Evolutionary conservation across 78 protist species (phyloP), one percentile per base, ranked within the genome.

Genomic region (Fonticula alba): DNA sequence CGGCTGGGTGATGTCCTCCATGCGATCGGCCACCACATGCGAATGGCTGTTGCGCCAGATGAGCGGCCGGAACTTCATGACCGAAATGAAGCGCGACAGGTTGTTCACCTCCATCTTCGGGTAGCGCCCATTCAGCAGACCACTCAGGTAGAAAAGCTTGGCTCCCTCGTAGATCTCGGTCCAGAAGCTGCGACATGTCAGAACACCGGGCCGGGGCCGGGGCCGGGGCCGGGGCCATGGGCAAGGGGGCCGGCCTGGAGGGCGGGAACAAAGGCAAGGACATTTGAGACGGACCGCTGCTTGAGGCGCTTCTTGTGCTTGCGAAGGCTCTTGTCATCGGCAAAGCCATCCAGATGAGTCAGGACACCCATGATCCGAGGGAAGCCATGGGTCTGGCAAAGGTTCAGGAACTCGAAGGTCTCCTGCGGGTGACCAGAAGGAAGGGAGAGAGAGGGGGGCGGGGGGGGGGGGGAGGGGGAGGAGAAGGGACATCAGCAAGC

Each of bases 321-420:
- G 33, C 83, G 78, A 31, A 88, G 72, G 47, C 59, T 15, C 64
- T 84, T 86, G 75, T 58, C 40, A 66, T 85, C 55, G 57, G 59
- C 74, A 69, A 93, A 79, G 32, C 33, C 66, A 74, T 96, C 99
- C 37, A 94, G 72, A 46, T 95, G 97, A n/a, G 99, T 91, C 33
- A 96, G 71, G 19, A 95, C 82, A 47, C 99, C 98, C 73, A 95
- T 84, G 51, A 96, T 71, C 20, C 71, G 70, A 3, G 98, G 93
- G 68, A 95, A 88, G 27, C 99, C 99, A 61, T 93, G 98, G 29
- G 64, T 73, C 62, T 94, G 93, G 35, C 84, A 63, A 7, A 96
- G 72, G 75, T 95, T 96, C 47, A 96, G 75, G 63, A 95, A 93
- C 76, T 96, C 99, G 51, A 96, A 95, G 5, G 94, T 89, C 66